Evolutionary conservation across 768 basidiomycete genomes (phyloP), one percentile per base, ranked within the genome.

Genomic region (Boletellus ananiceps): DNA sequence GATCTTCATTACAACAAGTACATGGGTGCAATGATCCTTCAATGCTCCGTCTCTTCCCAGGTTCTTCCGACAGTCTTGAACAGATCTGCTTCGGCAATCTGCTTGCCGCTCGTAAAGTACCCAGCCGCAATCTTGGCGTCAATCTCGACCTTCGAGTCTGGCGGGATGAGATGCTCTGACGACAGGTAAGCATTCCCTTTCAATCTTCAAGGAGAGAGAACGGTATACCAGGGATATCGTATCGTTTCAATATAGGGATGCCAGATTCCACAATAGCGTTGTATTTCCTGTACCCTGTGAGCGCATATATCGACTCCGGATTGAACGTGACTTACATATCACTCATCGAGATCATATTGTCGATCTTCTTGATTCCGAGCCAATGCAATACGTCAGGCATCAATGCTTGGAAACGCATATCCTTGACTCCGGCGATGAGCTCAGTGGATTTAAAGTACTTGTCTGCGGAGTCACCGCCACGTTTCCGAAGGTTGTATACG

Each of bases 381-480:
- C 93, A 98, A 65, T 93, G 92, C 39, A 97, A 71, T 6, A 96
- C 87, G 64, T 98, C 95, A 3, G 95, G 95, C 93, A 98, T 96
- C 52, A 92, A 75, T 18, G 86, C 89, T 65, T 84, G 77, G 83
- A 93, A 93, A n/a, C 92, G 81, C 90, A 93, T 91, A 62, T 93
- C 91, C 70, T 92, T 89, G 19, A 96, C 93, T 8, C 94, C 94
- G 0, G 94, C 94, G 51, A 97, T 89, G 55, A 88, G 73, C 69
- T 94, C 94, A 0, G 95, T 97, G 5, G 85, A 83, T 64, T 88
- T 86, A 77, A 98, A 97, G 74, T 98, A 98, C 62, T 84, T 83
- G 69, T 92, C 85, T 1, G 95, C 95, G 1, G 81, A 82, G 69
- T 98, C 95, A 6, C 93, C 93, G 3, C 87, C 89, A 38, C 95